Percentiles rank a stretch among this genome's conserved stretches.
Evolutionary conservation across 352 stramenopile species (phyloP).

Genomic region (Phytophthora kernoviae): DNA sequence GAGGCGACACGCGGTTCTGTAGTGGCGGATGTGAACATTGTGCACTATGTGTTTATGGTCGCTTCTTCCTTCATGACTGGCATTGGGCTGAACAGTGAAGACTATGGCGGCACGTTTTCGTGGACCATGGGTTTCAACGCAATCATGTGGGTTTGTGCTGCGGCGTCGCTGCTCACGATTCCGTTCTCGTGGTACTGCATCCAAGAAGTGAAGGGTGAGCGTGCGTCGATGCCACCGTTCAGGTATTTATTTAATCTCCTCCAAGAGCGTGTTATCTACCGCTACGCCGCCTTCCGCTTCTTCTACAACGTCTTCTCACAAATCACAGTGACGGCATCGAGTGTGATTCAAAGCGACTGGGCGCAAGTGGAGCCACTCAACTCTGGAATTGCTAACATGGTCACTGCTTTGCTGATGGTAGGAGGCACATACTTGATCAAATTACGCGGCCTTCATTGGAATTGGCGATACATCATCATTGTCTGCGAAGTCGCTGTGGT

Average conservation of each 20-base stretch:
- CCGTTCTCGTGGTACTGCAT: slow-evolving; percentile 47
- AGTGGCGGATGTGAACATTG: slow-evolving; percentile 37
- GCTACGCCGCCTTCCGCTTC: slow-evolving; percentile 53
- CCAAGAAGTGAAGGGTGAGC: slow-evolving; percentile 34
- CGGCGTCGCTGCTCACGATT: slow-evolving; percentile 31
- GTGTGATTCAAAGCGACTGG: slow-evolving; percentile 54
- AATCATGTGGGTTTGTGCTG: slow-evolving; percentile 50
- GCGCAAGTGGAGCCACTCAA: slow-evolving; percentile 62
- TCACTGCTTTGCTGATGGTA: slow-evolving; percentile 40
- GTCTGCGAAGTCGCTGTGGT: slow-evolving; percentile 42
- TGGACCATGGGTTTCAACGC: slow-evolving; percentile 63
- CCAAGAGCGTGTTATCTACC: slow-evolving; percentile 50
- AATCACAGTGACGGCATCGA: slow-evolving; percentile 51
- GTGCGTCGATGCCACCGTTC: slow-evolving; percentile 23
- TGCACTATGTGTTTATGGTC: slow-evolving; percentile 42
- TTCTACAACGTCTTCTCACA: slow-evolving; percentile 45
- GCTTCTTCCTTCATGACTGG: slow-evolving; percentile 49
- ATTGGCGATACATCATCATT: slow-evolving; percentile 56
- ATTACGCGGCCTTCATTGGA: slow-evolving; percentile 52
- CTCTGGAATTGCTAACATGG: slow-evolving; percentile 48
- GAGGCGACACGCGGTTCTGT: slow-evolving; percentile 38
- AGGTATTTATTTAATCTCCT: slow-evolving; percentile 50
- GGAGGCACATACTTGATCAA: slow-evolving; percentile 36
- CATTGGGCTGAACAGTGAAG: slow-evolving; percentile 42
- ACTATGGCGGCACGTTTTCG: slow-evolving; percentile 54